A percentile compares a stretch with the other conserved stretches of the same genome.
Evolutionary conservation across 345 rosid species (phyloP).

Genomic region (Dimocarpus longan): DNA sequence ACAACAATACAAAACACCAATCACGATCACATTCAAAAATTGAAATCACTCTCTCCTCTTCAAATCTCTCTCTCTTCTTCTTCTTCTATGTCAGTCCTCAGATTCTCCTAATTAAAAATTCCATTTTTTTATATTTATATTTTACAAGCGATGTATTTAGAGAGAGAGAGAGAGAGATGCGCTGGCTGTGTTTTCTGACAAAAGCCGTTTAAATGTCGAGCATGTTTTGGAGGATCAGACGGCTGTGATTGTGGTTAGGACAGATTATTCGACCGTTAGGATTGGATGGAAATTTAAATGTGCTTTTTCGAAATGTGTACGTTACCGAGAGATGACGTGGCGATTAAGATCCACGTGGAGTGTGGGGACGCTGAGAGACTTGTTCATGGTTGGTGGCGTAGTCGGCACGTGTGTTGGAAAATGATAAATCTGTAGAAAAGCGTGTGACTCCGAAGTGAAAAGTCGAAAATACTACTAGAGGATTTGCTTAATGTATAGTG

Average conservation of each 20-base stretch:
- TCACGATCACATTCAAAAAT: constrained; percentile 46
- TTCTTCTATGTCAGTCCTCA: constrained; percentile 45
- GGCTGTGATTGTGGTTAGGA: constrained; percentile 31
- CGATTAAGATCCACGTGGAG: constrained; percentile 30
- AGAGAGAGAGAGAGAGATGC: constrained; percentile 5
- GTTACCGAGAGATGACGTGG: constrained; percentile 39
- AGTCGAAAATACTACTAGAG: neutral
- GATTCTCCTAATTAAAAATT: constrained; percentile 15
- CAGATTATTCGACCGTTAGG: constrained; percentile 49
- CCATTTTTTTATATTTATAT: neutral
- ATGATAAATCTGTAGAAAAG: neutral
- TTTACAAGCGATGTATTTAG: neutral
- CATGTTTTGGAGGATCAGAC: constrained; percentile 32
- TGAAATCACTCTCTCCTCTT: constrained; percentile 23
- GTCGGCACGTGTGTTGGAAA: constrained; percentile 18
- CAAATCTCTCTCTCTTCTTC: constrained; percentile 18
- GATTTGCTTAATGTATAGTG: neutral
- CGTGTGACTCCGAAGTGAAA: neutral
- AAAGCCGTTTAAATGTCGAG: constrained; percentile 23
- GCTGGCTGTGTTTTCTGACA: neutral
- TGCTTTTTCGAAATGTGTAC: constrained; percentile 15
- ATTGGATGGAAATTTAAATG: constrained; percentile 45
- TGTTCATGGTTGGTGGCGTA: neutral
- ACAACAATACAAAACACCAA: constrained; percentile 11
- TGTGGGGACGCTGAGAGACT: neutral